Percentiles rank a stretch among this genome's conserved stretches.
phyloP scores from a whole-genome alignment of 306 rosid genomes.

The Cucumis hystrix region DNA sequence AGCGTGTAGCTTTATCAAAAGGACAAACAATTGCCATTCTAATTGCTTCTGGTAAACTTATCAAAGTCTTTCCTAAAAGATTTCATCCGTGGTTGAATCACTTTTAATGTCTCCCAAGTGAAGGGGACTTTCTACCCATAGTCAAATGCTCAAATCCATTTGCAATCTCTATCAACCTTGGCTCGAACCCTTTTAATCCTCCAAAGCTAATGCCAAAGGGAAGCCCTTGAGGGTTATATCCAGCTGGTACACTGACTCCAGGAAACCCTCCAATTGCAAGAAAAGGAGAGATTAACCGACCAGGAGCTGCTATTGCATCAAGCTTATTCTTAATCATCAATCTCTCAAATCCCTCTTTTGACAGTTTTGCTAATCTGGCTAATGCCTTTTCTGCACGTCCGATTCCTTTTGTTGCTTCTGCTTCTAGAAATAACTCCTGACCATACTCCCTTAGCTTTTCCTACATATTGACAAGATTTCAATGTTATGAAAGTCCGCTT shows the following conservation, averaged over 20 bases:
- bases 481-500: not conserved
- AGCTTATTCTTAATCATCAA: constrained; percentile 26
- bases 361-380: constrained; percentile 14
- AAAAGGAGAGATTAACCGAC: not conserved
- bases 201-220: constrained; percentile 23
- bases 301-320: constrained; percentile 28
- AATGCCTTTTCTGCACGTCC: constrained; percentile 19
- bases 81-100: not conserved
- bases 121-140: constrained; percentile 17
- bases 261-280: constrained; percentile 31
- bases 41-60: not conserved
- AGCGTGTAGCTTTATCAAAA: not conserved
- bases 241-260: constrained; percentile 21
- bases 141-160: constrained; percentile 34
- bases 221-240: constrained; percentile 8
- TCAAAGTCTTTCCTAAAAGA: not conserved
- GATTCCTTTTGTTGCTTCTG: constrained; percentile 32
- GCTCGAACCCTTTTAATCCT: constrained; percentile 20
- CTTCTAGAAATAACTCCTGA: constrained; percentile 21
- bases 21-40: not conserved
- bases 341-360: constrained; percentile 35
- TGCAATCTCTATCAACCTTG: constrained; percentile 21
- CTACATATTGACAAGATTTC: not conserved
- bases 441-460: constrained; percentile 26
- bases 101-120: not conserved